Conservation (phyloP, 2,329 filamentous ascomycete genomes). For the Aspergillus oerlinghausenensis region DNA sequence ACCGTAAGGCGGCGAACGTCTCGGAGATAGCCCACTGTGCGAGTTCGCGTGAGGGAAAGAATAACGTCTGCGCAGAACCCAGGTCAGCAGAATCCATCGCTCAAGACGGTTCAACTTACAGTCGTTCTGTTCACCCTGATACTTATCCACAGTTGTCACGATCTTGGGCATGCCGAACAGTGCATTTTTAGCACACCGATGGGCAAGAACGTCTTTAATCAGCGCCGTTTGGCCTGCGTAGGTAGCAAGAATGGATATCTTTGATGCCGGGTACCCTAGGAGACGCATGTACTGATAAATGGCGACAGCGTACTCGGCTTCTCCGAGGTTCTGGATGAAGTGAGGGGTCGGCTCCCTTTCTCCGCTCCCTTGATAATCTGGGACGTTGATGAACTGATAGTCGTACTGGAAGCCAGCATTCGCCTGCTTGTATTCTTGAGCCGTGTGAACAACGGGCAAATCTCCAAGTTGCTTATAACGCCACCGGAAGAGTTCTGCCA, state of each 20-base stretch:
- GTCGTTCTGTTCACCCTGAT: slow-evolving; percentile 98
- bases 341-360: slow-evolving; percentile 88
- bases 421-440: slow-evolving; percentile 68
- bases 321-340: slow-evolving; percentile 93
- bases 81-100: slow-evolving; percentile 11
- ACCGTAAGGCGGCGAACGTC: slow-evolving; percentile 92
- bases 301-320: slow-evolving; percentile 94
- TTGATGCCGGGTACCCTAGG: slow-evolving; percentile 77
- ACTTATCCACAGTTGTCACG: slow-evolving; percentile 95
- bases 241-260: slow-evolving; percentile 85
- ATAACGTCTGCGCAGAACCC: slow-evolving; percentile 68
- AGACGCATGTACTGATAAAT: slow-evolving; percentile 97
- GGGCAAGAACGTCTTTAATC: slow-evolving; percentile 77
- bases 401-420: slow-evolving; percentile 93
- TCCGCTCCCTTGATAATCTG: slow-evolving; percentile 84
- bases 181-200: slow-evolving; percentile 75
- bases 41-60: slow-evolving; percentile 84
- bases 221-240: slow-evolving; percentile 90
- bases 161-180: slow-evolving; percentile 86
- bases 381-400: slow-evolving; percentile 94
- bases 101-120: slow-evolving; percentile 60
- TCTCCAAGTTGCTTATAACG: slow-evolving; percentile 78
- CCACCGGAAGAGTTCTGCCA: slow-evolving; percentile 90
- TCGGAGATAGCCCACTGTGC: slow-evolving; percentile 83
- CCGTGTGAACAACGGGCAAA: slow-evolving; percentile 66